Evolutionary conservation across 2,329 filamentous ascomycete species (phyloP), one percentile per base, ranked within the genome.

Genomic region (Emergomyces africanus): DNA sequence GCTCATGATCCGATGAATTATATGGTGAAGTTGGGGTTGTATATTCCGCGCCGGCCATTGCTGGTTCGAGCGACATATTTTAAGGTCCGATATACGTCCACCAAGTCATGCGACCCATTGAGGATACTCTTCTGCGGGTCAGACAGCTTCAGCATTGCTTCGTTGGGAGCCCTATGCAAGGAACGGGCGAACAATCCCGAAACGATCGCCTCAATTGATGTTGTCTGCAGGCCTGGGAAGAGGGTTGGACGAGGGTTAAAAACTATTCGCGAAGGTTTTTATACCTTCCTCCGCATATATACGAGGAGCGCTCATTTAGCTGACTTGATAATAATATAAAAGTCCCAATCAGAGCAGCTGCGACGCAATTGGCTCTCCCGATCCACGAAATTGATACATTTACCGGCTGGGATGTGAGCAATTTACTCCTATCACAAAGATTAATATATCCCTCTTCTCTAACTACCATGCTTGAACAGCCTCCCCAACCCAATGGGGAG

Each of bases 81-180:
- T 33, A 30, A 14, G 54, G 9, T 60, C 57, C 58, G 70, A 57
- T 66, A 60, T 37, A 65, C 69, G 39, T 64, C 71, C 1, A 71
- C 68, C 39, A 72, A 68, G 57, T 59, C 68, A 10, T 68, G 69
- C 64, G 72, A 79, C 18, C 88, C 89, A 2, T 78, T 99, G 37
- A 81, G 85, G 39, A 90, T 99, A 58, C 81, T 99, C 3, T 99
- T 96, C 74, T 97, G 91, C 74, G 94, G 94, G 63, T 94, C 92
- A 2, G 94, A 99, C 72, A 80, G 85, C 2, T 96, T 97, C 73
- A 96, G 92, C 75, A 87, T 87, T 67, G 81, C 81, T 57, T 89
- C 90, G 1, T 77, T 99, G 55, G 76, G 76, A 60, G 87, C 88
- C 5, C 75, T 99, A 39, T 72, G 86, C 65, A 68, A 75, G 5